Base-by-base conservation (phyloP, 108 stramenopile species). In the Craspedostauros australis region DNA sequence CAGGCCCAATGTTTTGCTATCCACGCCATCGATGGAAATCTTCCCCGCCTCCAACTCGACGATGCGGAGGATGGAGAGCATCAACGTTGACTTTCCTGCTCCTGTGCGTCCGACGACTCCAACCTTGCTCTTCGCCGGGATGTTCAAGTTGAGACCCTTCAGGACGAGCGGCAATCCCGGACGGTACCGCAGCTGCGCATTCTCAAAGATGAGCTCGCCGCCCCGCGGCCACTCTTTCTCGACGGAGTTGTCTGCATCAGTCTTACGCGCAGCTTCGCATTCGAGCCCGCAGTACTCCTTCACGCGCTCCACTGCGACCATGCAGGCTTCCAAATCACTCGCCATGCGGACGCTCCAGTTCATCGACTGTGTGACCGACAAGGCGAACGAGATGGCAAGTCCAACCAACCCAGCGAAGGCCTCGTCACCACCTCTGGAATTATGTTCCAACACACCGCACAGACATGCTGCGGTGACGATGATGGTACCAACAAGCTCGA, bases 291-390 rank as follows among this genome's bases (percentile, higher is more conserved):
- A 82, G 46, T 89, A 91, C 56, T 95, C 75, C 27, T 84, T 60
- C 36, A 94, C 68, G 31, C 96, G 67, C 57, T 96, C 93, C 4
- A 94, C 93, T 25, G 88, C 72, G 5, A 94, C 84, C 85, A 96
- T 91, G 43, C 90, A 70, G 16, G 92, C 91, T 64, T 98, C 97
- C 0, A 93, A 49, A 55, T 98, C 94, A 53, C 78, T 77, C 6
- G 81, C 76, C 88, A 89, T 95, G 39, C 95, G 77, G 14, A 96
- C 95, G 40, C 75, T 79, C 95, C 95, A 98, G 54, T 94, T 95
- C 37, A 98, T 70, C 12, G 71, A 41, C 55, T 94, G 91, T 47
- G 96, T 97, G 30, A 96, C 70, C 23, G 56, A 58, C 28, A 98
- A 53, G 2, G 93, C 85, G 72, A 86, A 97, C 11, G 90, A 87